phyloP scores from a whole-genome alignment of 179 eudicot species.

The Beta lomatogona region DNA sequence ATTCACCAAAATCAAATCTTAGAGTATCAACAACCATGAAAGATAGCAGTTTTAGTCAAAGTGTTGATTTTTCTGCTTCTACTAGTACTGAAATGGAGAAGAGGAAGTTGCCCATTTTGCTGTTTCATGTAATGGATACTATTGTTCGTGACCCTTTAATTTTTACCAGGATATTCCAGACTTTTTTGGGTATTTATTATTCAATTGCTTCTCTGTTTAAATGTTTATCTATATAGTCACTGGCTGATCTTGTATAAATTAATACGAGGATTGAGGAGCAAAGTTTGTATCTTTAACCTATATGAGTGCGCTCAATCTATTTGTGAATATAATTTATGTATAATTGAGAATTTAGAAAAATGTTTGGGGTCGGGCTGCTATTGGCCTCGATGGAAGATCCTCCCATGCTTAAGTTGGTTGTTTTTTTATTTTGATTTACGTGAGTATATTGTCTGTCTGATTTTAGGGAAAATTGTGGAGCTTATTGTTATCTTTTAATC shows the following conservation, averaged over 20 bases:
- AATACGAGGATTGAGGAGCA: not conserved
- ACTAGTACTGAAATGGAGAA: constrained; percentile 15
- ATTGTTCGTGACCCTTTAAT: constrained; percentile 93
- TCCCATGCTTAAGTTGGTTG: too few relatives aligned
- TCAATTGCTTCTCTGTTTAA: too few relatives aligned
- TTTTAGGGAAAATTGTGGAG: too few relatives aligned
- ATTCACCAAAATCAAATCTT: constrained; percentile 19
- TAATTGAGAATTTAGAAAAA: not conserved
- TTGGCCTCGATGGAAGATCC: too few relatives aligned
- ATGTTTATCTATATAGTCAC: too few relatives aligned
- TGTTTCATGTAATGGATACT: constrained; percentile 94
- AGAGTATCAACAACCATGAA: constrained; percentile 19
- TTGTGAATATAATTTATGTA: not conserved
- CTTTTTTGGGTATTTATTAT: constrained; percentile 59
- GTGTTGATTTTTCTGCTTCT: not conserved
- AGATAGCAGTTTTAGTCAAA: not conserved
- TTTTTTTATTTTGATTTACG: too few relatives aligned
- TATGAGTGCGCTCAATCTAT: not conserved
- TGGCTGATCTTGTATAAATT: too few relatives aligned
- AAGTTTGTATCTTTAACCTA: not conserved
- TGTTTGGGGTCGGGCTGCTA: not conserved
- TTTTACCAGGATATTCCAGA: constrained; percentile 72
- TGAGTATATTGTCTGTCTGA: too few relatives aligned
- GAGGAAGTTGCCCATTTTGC: constrained; percentile 64
- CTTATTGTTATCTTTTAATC: too few relatives aligned